Percentiles rank a stretch among this genome's conserved stretches.
phyloP scores from a whole-genome alignment of 371 early-diverging fungal genomes.

The Mucor circinelloides region DNA sequence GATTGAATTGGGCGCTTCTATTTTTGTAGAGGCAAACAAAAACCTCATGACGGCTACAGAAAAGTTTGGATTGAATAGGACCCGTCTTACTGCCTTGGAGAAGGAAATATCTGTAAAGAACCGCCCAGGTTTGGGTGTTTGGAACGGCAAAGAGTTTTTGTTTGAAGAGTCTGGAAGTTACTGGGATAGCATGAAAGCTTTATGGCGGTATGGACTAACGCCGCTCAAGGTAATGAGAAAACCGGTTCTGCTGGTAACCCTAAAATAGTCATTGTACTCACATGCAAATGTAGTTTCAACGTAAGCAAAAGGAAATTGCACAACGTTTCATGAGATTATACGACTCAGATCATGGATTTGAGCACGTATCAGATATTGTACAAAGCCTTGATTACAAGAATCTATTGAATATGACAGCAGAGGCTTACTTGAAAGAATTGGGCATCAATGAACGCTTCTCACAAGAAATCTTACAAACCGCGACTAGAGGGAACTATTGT shows the following conservation, averaged over 20 bases:
- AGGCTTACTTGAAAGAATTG: constrained; percentile 39
- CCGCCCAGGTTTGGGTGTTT: constrained; percentile 42
- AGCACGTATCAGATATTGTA: constrained; percentile 20
- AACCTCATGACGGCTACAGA: constrained; percentile 57
- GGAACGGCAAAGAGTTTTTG: constrained; percentile 54
- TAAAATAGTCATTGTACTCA: not conserved
- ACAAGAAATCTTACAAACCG: constrained; percentile 58
- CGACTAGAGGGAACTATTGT: constrained; percentile 74
- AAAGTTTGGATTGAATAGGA: constrained; percentile 51
- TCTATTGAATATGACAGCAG: constrained; percentile 38
- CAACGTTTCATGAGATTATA: constrained; percentile 22
- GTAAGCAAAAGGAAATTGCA: constrained; percentile 18
- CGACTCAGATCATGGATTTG: constrained; percentile 17
- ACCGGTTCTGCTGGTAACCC: not conserved
- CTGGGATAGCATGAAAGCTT: constrained; percentile 45
- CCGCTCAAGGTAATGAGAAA: constrained; percentile 47
- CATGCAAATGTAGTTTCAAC: constrained; percentile 16
- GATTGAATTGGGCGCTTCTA: constrained; percentile 65
- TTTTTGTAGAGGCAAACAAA: constrained; percentile 63
- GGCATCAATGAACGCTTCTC: constrained; percentile 38
- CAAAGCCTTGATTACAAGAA: constrained; percentile 24
- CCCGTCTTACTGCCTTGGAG: constrained; percentile 13
- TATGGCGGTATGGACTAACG: constrained; percentile 55
- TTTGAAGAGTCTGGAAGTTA: constrained; percentile 55
- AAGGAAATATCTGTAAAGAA: not conserved